Conservation (phyloP, 257 asterid genomes). For the Solanum chiquidenum region DNA sequence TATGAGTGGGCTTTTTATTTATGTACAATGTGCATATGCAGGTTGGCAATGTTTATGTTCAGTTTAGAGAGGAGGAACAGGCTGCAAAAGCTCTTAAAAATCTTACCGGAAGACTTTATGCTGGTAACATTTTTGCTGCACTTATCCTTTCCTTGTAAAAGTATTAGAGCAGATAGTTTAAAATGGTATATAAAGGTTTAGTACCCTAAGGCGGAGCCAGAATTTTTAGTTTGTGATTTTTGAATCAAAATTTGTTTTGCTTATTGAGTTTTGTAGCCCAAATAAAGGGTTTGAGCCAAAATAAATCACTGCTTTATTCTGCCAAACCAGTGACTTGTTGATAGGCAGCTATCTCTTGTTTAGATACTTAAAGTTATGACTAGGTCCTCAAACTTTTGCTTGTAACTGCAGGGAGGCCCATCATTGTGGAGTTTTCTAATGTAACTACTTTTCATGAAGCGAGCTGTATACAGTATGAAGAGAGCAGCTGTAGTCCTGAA, state of each 20-base stretch:
- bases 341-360: background rate
- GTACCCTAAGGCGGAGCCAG: background rate
- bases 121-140: background rate
- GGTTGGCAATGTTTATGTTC: slow-evolving; percentile 21
- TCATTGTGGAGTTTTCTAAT: slow-evolving; percentile 91
- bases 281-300: background rate
- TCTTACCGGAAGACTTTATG: background rate
- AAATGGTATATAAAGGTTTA: background rate
- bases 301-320: background rate
- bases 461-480: no score
- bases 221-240: background rate
- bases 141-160: background rate
- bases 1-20: background rate
- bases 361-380: background rate
- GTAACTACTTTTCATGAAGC: no score
- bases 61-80: slow-evolving; percentile 23
- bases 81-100: slow-evolving; percentile 17
- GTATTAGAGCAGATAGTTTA: background rate
- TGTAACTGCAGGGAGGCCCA: no score
- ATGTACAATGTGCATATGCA: background rate
- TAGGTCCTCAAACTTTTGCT: background rate
- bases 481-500: slow-evolving; percentile 29
- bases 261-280: background rate
- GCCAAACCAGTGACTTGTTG: background rate
- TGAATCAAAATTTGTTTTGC: background rate